Conservation (phyloP, 1,284 basidiomycete genomes). For the Mrakiaceae sp. region DNA sequence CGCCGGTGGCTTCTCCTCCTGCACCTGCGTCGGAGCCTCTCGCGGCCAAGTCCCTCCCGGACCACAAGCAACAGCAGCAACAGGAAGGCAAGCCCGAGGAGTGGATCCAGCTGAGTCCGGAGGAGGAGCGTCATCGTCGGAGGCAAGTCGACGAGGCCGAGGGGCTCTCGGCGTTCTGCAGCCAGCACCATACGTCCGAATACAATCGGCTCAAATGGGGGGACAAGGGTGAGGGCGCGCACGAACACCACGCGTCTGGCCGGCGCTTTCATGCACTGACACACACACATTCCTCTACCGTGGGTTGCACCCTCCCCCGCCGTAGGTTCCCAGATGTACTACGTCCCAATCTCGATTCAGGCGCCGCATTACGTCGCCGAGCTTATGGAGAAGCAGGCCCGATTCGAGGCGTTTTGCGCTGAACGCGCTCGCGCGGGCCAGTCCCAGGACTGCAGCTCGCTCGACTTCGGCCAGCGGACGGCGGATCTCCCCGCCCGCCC, state of each 20-base stretch:
- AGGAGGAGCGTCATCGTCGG: slow-evolving; percentile 6
- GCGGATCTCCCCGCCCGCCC: not conserved
- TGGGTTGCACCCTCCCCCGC: not conserved
- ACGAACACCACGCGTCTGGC: not conserved
- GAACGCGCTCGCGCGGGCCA: not conserved
- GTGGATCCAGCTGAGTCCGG: not conserved
- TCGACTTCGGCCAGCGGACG: not conserved
- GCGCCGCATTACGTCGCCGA: slow-evolving; percentile 51
- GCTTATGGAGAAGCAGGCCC: slow-evolving; percentile 50
- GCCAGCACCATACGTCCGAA: slow-evolving; percentile 64
- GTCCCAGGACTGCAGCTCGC: not conserved
- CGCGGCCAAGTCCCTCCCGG: no score
- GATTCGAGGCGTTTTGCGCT: slow-evolving; percentile 27
- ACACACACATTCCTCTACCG: not conserved
- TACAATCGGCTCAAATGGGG: slow-evolving; percentile 70
- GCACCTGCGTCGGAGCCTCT: no score
- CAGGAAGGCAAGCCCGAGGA: not conserved
- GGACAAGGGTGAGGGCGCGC: slow-evolving; percentile 47
- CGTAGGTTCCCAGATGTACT: slow-evolving; percentile 34
- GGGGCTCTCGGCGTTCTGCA: slow-evolving; percentile 27
- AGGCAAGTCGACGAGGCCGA: slow-evolving; percentile 2
- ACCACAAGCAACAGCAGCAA: not conserved
- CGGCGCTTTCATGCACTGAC: not conserved
- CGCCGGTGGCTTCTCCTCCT: no score
- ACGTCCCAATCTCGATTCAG: slow-evolving; percentile 59